Conservation (phyloP, 1,284 basidiomycete genomes). For the Phellopilus nigrolimitatus region DNA sequence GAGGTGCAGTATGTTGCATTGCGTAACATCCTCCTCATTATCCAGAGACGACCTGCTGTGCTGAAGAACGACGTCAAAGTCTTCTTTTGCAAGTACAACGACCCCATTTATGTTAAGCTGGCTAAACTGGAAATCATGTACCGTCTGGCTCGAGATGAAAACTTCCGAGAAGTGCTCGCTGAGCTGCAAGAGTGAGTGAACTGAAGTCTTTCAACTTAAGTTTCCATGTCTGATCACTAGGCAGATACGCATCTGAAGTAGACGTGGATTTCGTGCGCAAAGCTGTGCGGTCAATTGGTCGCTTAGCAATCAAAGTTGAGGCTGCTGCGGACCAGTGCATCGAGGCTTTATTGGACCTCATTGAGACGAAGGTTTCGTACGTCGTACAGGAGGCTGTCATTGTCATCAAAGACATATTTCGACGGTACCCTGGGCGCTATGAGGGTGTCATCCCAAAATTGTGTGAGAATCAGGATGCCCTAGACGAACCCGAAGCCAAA, state of each 20-base stretch:
- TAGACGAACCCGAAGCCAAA: constrained; percentile 96
- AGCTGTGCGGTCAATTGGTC: constrained; percentile 93
- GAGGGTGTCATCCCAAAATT: constrained; percentile 92
- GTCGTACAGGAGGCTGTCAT: constrained; percentile 98
- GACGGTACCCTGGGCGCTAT: constrained; percentile 94
- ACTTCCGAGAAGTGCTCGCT: constrained; percentile 86
- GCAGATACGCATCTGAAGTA: constrained; percentile 94
- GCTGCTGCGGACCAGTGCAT: constrained; percentile 88
- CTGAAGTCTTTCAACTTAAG: not conserved
- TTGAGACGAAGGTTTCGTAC: constrained; percentile 93
- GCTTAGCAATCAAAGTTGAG: constrained; percentile 96
- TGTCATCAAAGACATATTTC: constrained; percentile 97
- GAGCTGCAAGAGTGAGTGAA: constrained; percentile 86
- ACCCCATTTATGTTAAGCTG: constrained; percentile 98
- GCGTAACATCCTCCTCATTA: constrained; percentile 94
- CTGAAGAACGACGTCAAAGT: constrained; percentile 97
- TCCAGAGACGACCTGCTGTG: constrained; percentile 89
- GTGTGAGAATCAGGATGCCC: constrained; percentile 86
- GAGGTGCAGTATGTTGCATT: constrained; percentile 99
- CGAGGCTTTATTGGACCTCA: constrained; percentile 77
- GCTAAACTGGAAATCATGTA: constrained; percentile 99
- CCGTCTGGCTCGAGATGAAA: constrained; percentile 85
- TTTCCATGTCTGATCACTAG: constrained; percentile 15
- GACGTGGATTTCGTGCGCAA: constrained; percentile 98
- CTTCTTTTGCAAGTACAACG: constrained; percentile 99